Percentiles rank a stretch among this genome's conserved stretches.
phyloP scores from a whole-genome alignment of 495 filamentous ascomycete genomes.

The Aspergillus ellipticus region DNA sequence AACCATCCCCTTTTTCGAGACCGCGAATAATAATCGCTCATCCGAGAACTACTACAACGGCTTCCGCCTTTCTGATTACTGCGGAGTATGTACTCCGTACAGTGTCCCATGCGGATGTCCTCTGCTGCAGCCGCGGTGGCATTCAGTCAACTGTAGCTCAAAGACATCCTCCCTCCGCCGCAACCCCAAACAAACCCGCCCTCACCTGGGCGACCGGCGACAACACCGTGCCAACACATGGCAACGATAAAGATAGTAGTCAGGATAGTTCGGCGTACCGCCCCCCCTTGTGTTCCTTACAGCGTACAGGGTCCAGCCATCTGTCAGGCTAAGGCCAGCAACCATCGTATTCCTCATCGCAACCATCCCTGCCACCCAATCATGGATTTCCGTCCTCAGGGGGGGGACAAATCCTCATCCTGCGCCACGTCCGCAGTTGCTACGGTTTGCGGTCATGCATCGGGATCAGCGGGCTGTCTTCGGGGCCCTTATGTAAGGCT shows the following conservation, averaged over 20 bases:
- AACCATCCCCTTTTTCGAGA: not conserved
- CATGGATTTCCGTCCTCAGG: conserved; percentile 4
- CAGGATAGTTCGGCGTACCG: not conserved
- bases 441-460: conserved; percentile 1
- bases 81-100: not conserved
- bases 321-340: not conserved
- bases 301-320: conserved; percentile 9
- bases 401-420: not conserved
- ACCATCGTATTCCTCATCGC: not conserved
- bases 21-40: not conserved
- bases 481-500: not conserved
- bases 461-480: not conserved
- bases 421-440: conserved; percentile 10
- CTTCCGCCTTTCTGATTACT: not conserved
- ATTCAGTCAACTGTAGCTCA: not conserved
- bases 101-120: not conserved
- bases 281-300: conserved; percentile 11
- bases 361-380: conserved; percentile 6
- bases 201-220: conserved; percentile 2
- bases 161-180: not conserved
- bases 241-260: conserved; percentile 13
- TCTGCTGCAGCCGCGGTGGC: not conserved
- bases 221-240: conserved; percentile 7
- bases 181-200: not conserved
- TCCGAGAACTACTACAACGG: not conserved